These are phyloP conservation scores for Suillus sp. DNA, from an alignment of 768 basidiomycete genomes.

Conservation along the genomic window DNA sequence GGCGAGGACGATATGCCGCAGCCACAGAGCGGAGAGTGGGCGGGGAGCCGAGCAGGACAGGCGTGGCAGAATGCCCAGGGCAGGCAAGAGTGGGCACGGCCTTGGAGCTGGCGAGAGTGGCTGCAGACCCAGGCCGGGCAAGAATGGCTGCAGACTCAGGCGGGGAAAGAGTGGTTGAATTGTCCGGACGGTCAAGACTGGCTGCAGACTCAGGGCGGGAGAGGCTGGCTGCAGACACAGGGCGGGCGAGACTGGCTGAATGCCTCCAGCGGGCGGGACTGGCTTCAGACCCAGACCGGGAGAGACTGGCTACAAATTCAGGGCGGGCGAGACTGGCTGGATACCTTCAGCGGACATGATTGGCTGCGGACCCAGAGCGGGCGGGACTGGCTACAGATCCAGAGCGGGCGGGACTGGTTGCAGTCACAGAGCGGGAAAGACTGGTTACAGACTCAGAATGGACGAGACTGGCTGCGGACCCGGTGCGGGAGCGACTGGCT, in stretches of 20 bases:
- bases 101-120: background rate
- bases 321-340: background rate
- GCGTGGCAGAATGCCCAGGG: background rate
- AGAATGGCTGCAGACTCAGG: background rate
- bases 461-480: background rate
- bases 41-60: background rate
- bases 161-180: background rate
- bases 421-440: background rate
- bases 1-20: background rate
- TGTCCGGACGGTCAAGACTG: too few species aligned
- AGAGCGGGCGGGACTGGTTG: background rate
- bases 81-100: background rate
- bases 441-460: too few species aligned
- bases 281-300: too few species aligned
- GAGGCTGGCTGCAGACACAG: background rate
- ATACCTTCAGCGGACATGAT: background rate
- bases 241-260: background rate
- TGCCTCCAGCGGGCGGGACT: too few species aligned
- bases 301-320: too few species aligned
- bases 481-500: background rate
- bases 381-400: background rate
- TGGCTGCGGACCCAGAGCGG: background rate
- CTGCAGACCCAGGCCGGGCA: background rate
- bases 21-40: background rate
- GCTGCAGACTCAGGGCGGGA: background rate